Evolutionary conservation across 2,329 filamentous ascomycete species (phyloP), one percentile per base, ranked within the genome.

Genomic region (Grosmannia huntii): DNA sequence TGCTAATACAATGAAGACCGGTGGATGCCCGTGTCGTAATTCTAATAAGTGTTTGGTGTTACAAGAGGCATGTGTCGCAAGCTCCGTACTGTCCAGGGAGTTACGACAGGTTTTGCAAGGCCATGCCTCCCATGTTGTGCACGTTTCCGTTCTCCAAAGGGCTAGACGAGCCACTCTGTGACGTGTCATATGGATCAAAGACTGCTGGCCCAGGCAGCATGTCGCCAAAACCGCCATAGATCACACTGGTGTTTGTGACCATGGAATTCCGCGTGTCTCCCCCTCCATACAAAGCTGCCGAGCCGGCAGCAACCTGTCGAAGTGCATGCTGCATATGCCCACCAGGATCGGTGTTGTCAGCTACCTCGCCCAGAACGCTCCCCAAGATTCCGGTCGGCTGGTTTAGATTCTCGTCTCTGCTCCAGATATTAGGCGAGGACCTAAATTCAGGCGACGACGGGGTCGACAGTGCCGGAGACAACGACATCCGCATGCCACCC

Each of bases 401-500:
- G 23, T 25, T 11, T 14, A 31, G 7, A 38, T 46, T 21, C 5
- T 55, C 56, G 16, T 59, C 55, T 2, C 28, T 48, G 12, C 48
- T 44, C 56, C 54, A 60, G 19, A 28, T 27, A 16, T 19, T 25
- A 16, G 57, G 19, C 5, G 48, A 38, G 2, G 52, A 12, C 2
- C 12, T 21, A 4, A 58, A 41, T 25, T 62, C 59, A 10, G 62
- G 60, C 5, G 62, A 62, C 23, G 60, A 57, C 2, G 63, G 60
- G 7, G 57, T 55, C 41, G 64, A 63, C 33, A 70, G 64, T 4
- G 66, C 63, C 1, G 69, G 70, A 5, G 68, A 70, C 5, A 71
- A 64, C 3, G 66, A 64, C 58, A 70, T 69, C 50, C 68, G 64
- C 67, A 70, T 69, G 1, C 67, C 68, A 9, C 68, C 70, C 0